Percentiles rank a stretch among this genome's conserved stretches.
phyloP scores from a whole-genome alignment of 1,284 basidiomycete species.

The Rhizoctonia solani region DNA sequence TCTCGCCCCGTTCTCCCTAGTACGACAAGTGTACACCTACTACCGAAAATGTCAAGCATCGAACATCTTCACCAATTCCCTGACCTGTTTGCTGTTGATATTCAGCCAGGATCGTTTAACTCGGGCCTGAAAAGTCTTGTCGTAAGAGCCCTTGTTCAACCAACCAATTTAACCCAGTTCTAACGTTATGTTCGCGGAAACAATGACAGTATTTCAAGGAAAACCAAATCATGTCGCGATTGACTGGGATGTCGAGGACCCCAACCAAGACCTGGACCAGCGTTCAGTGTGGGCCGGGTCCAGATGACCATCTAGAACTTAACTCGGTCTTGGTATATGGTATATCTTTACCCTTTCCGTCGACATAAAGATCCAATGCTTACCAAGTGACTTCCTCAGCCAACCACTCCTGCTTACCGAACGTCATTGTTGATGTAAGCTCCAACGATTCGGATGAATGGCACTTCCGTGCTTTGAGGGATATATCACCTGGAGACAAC shows the following conservation, averaged over 20 bases:
- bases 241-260: conserved; percentile 14
- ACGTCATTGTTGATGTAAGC: conserved; percentile 58
- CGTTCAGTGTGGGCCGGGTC: conserved; percentile 51
- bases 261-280: conserved; percentile 48
- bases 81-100: conserved; percentile 22
- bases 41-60: too few relatives aligned
- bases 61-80: too few relatives aligned
- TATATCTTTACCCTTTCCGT: conserved; percentile 36
- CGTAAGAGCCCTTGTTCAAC: conserved; percentile 17
- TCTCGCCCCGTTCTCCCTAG: too few relatives aligned
- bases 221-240: conserved; percentile 26
- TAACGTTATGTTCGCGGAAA: background rate
- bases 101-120: conserved; percentile 24
- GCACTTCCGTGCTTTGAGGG: conserved; percentile 48
- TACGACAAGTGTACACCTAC: too few relatives aligned
- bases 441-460: conserved; percentile 51
- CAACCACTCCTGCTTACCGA: conserved; percentile 71
- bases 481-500: conserved; percentile 50
- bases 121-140: conserved; percentile 31
- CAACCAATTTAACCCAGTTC: too few relatives aligned
- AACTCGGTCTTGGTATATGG: conserved; percentile 66
- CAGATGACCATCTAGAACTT: conserved; percentile 60
- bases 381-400: conserved; percentile 43
- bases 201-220: conserved; percentile 1
- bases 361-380: background rate